Evolutionary conservation across 1,284 basidiomycete species (phyloP).

Genomic region (Cystobasidiaceae sp.): DNA sequence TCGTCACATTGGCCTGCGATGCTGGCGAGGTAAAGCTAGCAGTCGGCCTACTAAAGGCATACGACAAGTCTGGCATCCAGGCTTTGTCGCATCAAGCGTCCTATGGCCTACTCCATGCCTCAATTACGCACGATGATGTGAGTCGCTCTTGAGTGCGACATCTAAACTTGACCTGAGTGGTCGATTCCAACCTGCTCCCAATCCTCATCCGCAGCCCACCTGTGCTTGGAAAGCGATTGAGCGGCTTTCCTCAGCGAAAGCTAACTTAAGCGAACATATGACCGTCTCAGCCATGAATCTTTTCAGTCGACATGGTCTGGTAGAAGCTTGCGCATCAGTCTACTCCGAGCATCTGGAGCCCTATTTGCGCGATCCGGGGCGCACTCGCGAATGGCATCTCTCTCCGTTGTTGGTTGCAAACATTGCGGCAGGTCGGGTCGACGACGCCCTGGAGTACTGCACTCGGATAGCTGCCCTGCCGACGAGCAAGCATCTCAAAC

Average conservation of each 20-base stretch:
- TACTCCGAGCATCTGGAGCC: background rate
- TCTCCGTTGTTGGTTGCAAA: constrained; percentile 4
- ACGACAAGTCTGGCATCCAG: background rate
- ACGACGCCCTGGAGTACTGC: background rate
- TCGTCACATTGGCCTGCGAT: background rate
- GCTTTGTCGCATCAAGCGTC: background rate
- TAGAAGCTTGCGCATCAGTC: constrained; percentile 8
- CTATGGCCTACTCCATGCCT: background rate
- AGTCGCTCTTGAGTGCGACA: background rate
- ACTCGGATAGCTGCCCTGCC: background rate
- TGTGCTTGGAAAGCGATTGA: constrained; percentile 5
- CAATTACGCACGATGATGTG: constrained; percentile 3
- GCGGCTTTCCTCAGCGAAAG: background rate
- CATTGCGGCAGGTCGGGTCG: background rate
- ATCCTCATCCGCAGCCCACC: background rate
- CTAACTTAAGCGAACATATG: constrained; percentile 6
- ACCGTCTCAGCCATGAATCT: background rate
- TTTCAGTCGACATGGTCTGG: constrained; percentile 2
- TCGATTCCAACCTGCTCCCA: background rate
- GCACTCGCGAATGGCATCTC: constrained; percentile 19
- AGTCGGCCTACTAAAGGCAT: constrained; percentile 1
- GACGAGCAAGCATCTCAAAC: background rate
- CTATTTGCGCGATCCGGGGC: background rate
- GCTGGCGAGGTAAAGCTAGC: constrained; percentile 21
- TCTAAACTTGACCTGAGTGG: background rate